Evolutionary conservation across 148 eudicot species (phyloP).

Genomic region (Rhododendron ovatum): DNA sequence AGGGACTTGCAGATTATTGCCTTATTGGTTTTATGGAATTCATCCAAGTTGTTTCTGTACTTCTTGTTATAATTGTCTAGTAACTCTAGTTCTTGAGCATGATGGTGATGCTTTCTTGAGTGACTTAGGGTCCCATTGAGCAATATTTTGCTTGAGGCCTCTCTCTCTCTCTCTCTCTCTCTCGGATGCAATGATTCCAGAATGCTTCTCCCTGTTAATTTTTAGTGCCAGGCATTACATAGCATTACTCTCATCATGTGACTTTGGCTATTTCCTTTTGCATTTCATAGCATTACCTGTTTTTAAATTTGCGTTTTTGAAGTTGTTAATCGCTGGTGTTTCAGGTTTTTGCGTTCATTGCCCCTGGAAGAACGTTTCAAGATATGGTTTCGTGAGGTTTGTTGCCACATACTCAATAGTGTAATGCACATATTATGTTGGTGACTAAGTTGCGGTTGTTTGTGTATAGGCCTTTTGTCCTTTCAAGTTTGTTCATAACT

Average conservation of each 20-base stretch:
- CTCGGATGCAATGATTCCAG: neutral
- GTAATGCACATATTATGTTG: neutral
- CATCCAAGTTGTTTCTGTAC: neutral
- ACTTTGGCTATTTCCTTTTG: neutral
- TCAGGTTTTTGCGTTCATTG: conserved; percentile 52
- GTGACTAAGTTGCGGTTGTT: neutral
- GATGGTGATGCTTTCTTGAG: neutral
- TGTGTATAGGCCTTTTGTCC: conserved; percentile 2
- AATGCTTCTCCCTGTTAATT: neutral
- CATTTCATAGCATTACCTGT: neutral
- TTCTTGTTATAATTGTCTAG: neutral
- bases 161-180: neutral
- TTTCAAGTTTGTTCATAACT: neutral
- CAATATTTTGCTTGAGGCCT: neutral
- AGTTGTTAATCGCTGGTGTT: conserved; percentile 20
- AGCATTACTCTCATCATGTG: neutral
- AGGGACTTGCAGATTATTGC: neutral
- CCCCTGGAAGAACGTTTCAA: conserved; percentile 68
- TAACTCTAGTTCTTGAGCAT: neutral
- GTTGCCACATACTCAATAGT: conserved; percentile 10
- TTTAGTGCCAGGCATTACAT: neutral
- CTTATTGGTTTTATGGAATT: neutral
- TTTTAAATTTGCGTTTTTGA: neutral
- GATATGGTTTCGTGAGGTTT: conserved; percentile 65
- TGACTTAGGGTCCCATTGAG: neutral